A percentile compares a stretch with the other conserved stretches of the same genome.
These are phyloP conservation scores for Trichoderma sp. DNA, from an alignment of 2,329 filamentous ascomycete genomes.

Conservation along the genomic window DNA sequence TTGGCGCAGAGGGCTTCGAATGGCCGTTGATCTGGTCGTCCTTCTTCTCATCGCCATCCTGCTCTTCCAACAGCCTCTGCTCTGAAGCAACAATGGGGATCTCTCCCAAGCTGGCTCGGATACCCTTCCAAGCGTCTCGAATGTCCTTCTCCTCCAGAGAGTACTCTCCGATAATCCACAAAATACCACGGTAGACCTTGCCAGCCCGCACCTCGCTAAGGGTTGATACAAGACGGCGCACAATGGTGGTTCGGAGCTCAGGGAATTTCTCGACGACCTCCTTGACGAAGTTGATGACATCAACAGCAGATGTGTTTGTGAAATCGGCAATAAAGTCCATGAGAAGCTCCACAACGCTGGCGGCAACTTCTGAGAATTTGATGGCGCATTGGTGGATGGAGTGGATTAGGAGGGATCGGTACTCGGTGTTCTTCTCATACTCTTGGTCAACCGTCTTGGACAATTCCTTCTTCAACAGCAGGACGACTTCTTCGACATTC, in stretches of 20 bases:
- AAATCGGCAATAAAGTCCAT: constrained; percentile 99
- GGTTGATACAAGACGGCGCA: constrained; percentile 85
- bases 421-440: constrained; percentile 97
- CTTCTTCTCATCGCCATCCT: constrained; percentile 67
- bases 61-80: constrained; percentile 85
- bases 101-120: constrained; percentile 89
- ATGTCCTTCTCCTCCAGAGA: constrained; percentile 93
- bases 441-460: constrained; percentile 97
- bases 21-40: constrained; percentile 76
- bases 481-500: constrained; percentile 96
- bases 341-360: constrained; percentile 91
- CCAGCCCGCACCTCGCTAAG: constrained; percentile 91
- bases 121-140: constrained; percentile 93
- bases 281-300: constrained; percentile 98
- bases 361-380: constrained; percentile 97
- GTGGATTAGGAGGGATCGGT: constrained; percentile 92
- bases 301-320: constrained; percentile 93
- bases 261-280: constrained; percentile 99
- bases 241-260: constrained; percentile 80
- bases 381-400: constrained; percentile 98
- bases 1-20: constrained; percentile 72
- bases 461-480: constrained; percentile 95
- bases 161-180: constrained; percentile 99
- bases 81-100: constrained; percentile 96
- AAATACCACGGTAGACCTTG: constrained; percentile 93